These are phyloP conservation scores for Oryza punctata DNA, from an alignment of 176 grass and related monocot species.

Conservation along the genomic window DNA sequence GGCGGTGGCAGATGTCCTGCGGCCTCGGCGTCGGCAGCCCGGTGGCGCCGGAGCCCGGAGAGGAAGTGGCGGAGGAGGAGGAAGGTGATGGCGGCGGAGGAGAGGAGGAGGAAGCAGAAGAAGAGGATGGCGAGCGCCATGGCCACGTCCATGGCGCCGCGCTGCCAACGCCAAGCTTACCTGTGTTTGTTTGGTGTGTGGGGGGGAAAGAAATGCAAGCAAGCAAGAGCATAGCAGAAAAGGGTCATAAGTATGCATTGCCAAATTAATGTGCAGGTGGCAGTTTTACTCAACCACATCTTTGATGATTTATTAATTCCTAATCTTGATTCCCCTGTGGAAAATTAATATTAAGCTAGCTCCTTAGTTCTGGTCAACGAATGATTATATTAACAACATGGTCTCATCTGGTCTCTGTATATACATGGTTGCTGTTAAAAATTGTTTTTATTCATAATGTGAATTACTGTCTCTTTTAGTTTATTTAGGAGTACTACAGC, in stretches of 20 bases:
- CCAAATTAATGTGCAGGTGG: background rate
- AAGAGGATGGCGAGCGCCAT: slow-evolving; percentile 50
- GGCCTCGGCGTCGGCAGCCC: background rate
- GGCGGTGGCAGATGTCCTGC: background rate
- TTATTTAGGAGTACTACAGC: background rate
- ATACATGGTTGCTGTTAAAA: background rate
- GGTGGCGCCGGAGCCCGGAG: background rate
- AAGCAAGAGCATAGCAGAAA: background rate
- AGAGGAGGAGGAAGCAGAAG: slow-evolving; percentile 43
- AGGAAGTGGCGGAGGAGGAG: slow-evolving; percentile 37
- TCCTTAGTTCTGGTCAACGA: background rate
- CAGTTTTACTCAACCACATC: background rate
- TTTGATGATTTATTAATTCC: background rate
- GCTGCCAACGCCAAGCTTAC: too few species aligned
- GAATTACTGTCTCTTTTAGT: background rate
- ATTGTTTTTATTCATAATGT: background rate
- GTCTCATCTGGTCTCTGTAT: background rate
- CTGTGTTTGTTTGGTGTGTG: background rate
- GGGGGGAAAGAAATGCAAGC: background rate
- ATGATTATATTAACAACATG: background rate
- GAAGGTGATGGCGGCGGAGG: slow-evolving; percentile 36
- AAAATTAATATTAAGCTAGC: background rate
- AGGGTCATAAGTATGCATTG: background rate
- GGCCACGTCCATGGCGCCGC: slow-evolving; percentile 42
- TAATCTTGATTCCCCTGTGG: background rate